Evolutionary conservation across 176 grass and related monocot genomes (phyloP).

Genomic region (Alloteropsis semialata): DNA sequence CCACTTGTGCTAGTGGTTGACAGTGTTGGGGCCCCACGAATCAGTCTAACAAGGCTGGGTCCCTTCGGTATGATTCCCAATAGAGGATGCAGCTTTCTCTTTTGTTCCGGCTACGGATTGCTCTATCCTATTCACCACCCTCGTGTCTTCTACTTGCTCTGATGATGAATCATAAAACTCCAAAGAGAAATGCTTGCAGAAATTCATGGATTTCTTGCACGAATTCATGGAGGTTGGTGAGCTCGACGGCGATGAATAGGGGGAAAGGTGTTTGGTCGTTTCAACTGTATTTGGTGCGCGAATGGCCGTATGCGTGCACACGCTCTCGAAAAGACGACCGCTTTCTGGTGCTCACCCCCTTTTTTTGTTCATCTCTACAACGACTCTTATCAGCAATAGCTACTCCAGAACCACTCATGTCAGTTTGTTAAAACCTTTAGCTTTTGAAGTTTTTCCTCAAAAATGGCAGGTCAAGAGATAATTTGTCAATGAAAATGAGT

Average conservation of each 20-base stretch:
- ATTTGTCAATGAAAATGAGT: neutral
- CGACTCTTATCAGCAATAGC: conserved; percentile 16
- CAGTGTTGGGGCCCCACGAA: neutral
- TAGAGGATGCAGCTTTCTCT: conserved; percentile 8
- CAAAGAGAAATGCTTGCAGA: conserved; percentile 14
- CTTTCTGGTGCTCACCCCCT: conserved; percentile 28
- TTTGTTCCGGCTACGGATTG: conserved; percentile 15
- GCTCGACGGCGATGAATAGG: conserved; percentile 27
- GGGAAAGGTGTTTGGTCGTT: conserved; percentile 1
- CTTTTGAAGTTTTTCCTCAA: neutral
- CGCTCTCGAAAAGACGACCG: neutral
- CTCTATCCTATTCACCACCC: neutral
- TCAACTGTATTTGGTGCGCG: conserved; percentile 16
- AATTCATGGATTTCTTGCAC: conserved; percentile 1
- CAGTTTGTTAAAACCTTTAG: neutral
- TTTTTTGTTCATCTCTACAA: conserved; percentile 19
- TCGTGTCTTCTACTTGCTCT: neutral
- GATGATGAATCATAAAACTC: conserved; percentile 11
- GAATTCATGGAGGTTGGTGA: conserved; percentile 14
- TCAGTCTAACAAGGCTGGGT: conserved; percentile 12
- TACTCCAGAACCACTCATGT: conserved; percentile 16
- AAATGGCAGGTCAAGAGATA: neutral
- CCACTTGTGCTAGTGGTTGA: neutral
- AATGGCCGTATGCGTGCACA: conserved; percentile 7
- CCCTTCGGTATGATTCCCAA: neutral